Conservation (phyloP, 352 stramenopile species). For the Phytophthora ramorum region DNA sequence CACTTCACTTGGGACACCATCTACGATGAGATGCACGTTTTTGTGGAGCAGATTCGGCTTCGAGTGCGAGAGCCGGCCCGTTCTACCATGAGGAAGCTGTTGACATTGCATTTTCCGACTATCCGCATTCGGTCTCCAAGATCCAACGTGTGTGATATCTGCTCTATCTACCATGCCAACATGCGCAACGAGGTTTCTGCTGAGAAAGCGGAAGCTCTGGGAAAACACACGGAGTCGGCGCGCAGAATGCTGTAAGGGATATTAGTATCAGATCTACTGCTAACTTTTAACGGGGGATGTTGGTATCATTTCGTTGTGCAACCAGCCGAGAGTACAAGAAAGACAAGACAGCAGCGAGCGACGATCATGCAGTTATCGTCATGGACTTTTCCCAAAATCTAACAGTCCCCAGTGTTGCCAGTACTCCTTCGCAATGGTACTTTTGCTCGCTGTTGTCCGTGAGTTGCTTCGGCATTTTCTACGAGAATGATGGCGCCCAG, state of each 20-base stretch:
- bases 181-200: no score
- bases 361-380: constrained; percentile 10
- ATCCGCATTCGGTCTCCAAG: no score
- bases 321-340: constrained; percentile 19
- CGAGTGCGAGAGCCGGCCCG: no score
- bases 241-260: constrained; percentile 15
- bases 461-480: constrained; percentile 19
- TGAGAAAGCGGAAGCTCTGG: background rate
- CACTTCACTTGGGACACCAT: no score
- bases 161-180: no score
- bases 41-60: no score
- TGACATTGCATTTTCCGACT: no score
- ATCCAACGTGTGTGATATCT: no score
- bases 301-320: constrained; percentile 7
- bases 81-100: no score
- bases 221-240: constrained; percentile 1
- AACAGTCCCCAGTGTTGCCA: no score
- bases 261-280: constrained; percentile 5
- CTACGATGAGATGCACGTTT: no score
- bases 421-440: constrained; percentile 22
- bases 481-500: background rate
- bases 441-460: constrained; percentile 23
- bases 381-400: constrained; percentile 34
- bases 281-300: background rate
- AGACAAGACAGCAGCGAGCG: background rate